A percentile compares a stretch with the other conserved stretches of the same genome.
These are phyloP conservation scores for Fagus sylvatica DNA, from an alignment of 306 rosid species.

Conservation along the genomic window DNA sequence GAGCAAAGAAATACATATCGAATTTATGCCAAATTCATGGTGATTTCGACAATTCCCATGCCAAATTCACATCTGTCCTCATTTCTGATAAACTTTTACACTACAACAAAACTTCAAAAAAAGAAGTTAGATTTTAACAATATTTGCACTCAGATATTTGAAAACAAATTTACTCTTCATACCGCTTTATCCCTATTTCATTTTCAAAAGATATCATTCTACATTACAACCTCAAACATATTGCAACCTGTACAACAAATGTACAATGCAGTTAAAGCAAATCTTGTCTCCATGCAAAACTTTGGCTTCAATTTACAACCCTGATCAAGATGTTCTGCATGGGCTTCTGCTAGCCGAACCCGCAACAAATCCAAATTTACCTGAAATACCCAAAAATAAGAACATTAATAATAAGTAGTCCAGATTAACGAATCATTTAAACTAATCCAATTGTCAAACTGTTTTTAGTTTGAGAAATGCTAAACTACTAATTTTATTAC, in stretches of 20 bases:
- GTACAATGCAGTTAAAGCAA: conserved; percentile 75
- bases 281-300: conserved; percentile 62
- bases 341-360: conserved; percentile 68
- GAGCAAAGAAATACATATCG: too few relatives aligned
- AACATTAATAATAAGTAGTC: neutral
- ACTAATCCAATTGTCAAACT: neutral
- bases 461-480: too few relatives aligned
- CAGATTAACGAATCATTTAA: neutral
- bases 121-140: too few relatives aligned
- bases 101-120: too few relatives aligned
- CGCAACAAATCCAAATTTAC: conserved; percentile 61
- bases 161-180: too few relatives aligned
- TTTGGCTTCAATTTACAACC: conserved; percentile 69
- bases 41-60: too few relatives aligned
- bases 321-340: conserved; percentile 65
- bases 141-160: too few relatives aligned
- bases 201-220: neutral
- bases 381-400: conserved; percentile 36
- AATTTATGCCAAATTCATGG: too few relatives aligned
- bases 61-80: too few relatives aligned
- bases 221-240: conserved; percentile 72
- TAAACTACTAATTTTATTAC: too few relatives aligned
- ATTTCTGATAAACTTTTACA: too few relatives aligned
- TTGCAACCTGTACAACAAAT: conserved; percentile 62
- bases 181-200: too few relatives aligned